Evolutionary conservation across 2,329 filamentous ascomycete genomes (phyloP), one percentile per base, ranked within the genome.

Genomic region (Canariomyces notabilis): DNA sequence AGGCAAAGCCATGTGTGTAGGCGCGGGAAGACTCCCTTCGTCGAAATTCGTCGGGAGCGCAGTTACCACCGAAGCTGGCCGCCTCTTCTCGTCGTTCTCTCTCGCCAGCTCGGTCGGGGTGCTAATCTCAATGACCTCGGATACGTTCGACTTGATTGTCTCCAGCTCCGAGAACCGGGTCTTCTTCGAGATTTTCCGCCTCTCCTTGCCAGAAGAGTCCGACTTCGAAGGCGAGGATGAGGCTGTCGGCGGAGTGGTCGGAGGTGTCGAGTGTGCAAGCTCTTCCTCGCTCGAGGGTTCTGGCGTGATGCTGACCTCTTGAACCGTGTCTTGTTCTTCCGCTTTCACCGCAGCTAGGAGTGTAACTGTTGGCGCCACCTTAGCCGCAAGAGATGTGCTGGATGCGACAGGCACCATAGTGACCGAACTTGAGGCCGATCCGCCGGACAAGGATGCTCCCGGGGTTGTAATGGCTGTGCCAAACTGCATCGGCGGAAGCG

Each of bases 121-220:
- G 26, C 11, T 32, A n/a, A 41, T 31, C 12, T 42, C 42, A n/a
- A 35, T 51, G 16, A 40, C 55, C 4, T 40, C 38, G 0, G 47
- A 57, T 1, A 57, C 34, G 37, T 57, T 47, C 2, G 63, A 59
- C n/a, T 61, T 54, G 39, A 66, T 64, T 6, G 57, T 57, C 38
- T 63, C 60, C 14, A 63, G 42, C 36, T 64, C 63, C 1, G 59
- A 53, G 44, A 64, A 61, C n/a, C 58, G 54, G n/a, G 57, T 53
- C 37, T 53, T 46, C 37, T 59, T 61, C 7, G 52, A 53, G 20
- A 29, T n/a, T 31, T 46, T 42, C 23, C 57, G 53, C 5, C 36
- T 31, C 32, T 44, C 49, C 29, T 46, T 41, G 2, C 37, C n/a
- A 5, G 46, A 33, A 8, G 49, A 44, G 6, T 36, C 39, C 14